Conservation (phyloP, 2,329 filamentous ascomycete genomes). For the Didymella pomorum region DNA sequence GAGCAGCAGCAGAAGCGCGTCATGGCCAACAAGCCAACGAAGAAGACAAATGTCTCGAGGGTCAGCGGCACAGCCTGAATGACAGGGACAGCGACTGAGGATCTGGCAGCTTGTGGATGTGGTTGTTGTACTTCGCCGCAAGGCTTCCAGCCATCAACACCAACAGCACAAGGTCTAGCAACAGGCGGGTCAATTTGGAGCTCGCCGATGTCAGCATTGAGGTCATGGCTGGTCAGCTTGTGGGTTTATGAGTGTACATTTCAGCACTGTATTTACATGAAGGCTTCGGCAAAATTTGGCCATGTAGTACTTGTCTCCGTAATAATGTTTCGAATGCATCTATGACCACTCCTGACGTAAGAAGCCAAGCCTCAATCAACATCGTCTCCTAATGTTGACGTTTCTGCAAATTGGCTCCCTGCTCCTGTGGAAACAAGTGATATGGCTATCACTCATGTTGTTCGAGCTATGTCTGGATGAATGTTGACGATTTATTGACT, state of each 20-base stretch:
- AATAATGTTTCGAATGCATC: background rate
- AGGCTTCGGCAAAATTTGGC: background rate
- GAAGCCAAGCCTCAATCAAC: background rate
- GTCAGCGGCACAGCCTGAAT: conserved; percentile 7
- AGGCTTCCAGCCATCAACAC: background rate
- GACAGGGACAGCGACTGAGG: conserved; percentile 9
- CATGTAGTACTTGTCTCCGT: background rate
- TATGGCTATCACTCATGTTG: background rate
- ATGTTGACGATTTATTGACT: conserved; percentile 14
- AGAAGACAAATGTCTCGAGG: conserved; percentile 15
- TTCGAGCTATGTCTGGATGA: background rate
- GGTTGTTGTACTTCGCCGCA: background rate
- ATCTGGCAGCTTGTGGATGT: background rate
- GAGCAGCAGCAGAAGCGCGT: conserved; percentile 29
- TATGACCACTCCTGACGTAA: conserved; percentile 8
- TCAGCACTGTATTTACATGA: background rate
- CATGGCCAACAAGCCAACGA: conserved; percentile 12
- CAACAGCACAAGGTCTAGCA: background rate
- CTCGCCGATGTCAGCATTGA: conserved; percentile 8
- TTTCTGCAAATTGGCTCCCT: background rate
- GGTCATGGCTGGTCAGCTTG: conserved; percentile 5
- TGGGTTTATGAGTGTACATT: background rate
- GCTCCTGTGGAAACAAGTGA: background rate
- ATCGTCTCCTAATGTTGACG: background rate
- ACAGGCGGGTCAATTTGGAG: background rate